Percentiles rank a stretch among this genome's conserved stretches.
phyloP scores from a whole-genome alignment of 75 land plant species.

The Picea sitchensis region DNA sequence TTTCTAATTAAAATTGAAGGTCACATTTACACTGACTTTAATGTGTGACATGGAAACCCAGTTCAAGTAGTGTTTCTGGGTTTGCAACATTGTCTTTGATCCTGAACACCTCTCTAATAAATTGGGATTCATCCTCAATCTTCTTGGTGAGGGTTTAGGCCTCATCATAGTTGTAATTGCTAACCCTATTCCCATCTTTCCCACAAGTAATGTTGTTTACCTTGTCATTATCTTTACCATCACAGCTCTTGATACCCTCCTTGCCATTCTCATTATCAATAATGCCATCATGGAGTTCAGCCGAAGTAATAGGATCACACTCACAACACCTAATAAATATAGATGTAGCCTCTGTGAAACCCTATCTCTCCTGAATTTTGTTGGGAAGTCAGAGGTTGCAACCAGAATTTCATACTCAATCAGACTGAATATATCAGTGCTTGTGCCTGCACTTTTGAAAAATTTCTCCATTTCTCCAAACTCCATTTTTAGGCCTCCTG shows the following conservation, averaged over 20 bases:
- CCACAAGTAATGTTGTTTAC: constrained; percentile 15
- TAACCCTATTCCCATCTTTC: constrained; percentile 14
- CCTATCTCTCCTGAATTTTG: constrained; percentile 65
- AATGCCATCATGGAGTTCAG: not conserved
- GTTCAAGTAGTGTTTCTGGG: not conserved
- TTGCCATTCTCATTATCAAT: constrained; percentile 6
- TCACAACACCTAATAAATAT: constrained; percentile 27
- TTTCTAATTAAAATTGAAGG: not conserved
- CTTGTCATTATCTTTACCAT: constrained; percentile 14
- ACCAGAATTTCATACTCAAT: constrained; percentile 62
- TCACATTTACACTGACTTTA: not conserved
- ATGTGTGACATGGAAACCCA: not conserved
- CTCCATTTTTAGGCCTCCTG: too few species aligned
- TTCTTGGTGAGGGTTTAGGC: constrained; percentile 61
- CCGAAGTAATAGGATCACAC: constrained; percentile 33
- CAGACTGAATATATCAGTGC: constrained; percentile 57
- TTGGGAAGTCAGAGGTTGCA: constrained; percentile 63
- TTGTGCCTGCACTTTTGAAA: constrained; percentile 52
- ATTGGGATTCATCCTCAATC: constrained; percentile 45
- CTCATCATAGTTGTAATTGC: constrained; percentile 44
- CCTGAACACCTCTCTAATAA: constrained; percentile 48
- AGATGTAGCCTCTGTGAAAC: constrained; percentile 58
- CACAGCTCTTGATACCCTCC: constrained; percentile 5
- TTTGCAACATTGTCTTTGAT: constrained; percentile 44
- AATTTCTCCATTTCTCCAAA: constrained; percentile 52